Evolutionary conservation across 2,329 filamentous ascomycete species (phyloP).

Genomic region (Claviceps africana): DNA sequence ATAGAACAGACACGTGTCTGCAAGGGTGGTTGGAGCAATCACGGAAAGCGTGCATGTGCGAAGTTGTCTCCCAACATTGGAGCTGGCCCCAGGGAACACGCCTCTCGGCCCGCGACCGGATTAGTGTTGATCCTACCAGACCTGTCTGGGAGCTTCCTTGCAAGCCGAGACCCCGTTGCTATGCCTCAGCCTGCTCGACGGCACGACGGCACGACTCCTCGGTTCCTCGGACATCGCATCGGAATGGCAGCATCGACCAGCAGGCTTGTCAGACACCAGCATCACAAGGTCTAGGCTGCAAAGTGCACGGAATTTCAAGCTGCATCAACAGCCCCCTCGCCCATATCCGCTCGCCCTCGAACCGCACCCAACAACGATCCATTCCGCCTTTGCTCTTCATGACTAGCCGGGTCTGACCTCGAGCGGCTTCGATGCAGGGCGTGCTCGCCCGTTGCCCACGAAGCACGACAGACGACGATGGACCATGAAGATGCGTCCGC

Average conservation of each 20-base stretch:
- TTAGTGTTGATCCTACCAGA: neutral
- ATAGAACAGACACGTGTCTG: neutral
- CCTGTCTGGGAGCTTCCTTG: no score
- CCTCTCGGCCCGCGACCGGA: no score
- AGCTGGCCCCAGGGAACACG: no score
- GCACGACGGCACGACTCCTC: neutral
- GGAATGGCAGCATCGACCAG: neutral
- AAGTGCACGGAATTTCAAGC: neutral
- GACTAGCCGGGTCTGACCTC: slow-evolving; percentile 8
- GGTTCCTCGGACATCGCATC: neutral
- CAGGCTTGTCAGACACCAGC: neutral
- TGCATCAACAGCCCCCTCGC: neutral
- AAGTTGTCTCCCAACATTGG: no score
- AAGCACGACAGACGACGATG: slow-evolving; percentile 28
- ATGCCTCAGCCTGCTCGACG: no score
- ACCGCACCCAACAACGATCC: neutral
- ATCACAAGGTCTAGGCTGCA: neutral
- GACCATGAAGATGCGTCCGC: slow-evolving; percentile 34
- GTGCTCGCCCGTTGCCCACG: slow-evolving; percentile 18
- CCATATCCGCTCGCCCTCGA: neutral
- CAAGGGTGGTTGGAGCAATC: neutral
- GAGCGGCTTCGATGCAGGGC: slow-evolving; percentile 18
- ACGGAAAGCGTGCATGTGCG: no score
- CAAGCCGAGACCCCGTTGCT: no score
- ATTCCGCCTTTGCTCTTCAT: slow-evolving; percentile 11